These are phyloP conservation scores for Saccharomycopsis hybrid DNA, from an alignment of 1,139 yeast genomes.

Conservation along the genomic window DNA sequence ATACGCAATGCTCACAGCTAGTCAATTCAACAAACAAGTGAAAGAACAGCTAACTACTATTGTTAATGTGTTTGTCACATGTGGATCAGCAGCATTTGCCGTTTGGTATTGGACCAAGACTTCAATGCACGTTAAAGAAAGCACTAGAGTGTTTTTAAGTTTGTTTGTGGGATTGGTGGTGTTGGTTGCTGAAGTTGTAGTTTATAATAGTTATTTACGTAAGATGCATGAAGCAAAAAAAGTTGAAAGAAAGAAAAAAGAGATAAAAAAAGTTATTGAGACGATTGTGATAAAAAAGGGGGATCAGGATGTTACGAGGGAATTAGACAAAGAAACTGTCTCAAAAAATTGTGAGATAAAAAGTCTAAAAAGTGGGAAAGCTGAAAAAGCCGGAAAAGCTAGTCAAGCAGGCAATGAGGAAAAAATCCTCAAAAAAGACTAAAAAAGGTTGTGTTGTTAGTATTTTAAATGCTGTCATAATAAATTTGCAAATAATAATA, in stretches of 20 bases:
- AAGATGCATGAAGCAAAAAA: constrained; percentile 64
- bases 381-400: background rate
- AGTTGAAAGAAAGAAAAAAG: constrained; percentile 50
- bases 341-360: too few species aligned
- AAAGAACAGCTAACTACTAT: constrained; percentile 80
- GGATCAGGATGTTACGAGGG: too few species aligned
- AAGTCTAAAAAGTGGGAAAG: background rate
- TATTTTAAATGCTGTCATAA: too few species aligned
- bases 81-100: constrained; percentile 78
- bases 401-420: too few species aligned
- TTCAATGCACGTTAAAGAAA: constrained; percentile 45
- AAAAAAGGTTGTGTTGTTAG: too few species aligned
- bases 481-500: too few species aligned
- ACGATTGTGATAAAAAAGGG: constrained; percentile 23
- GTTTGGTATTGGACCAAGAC: constrained; percentile 88
- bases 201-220: constrained; percentile 70
- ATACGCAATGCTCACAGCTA: constrained; percentile 37
- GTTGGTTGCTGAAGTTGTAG: constrained; percentile 85
- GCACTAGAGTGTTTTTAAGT: constrained; percentile 60
- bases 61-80: constrained; percentile 70
- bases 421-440: too few species aligned
- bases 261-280: constrained; percentile 49
- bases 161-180: constrained; percentile 66
- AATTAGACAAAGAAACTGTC: too few species aligned
- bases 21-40: constrained; percentile 60